These are phyloP conservation scores for Myochromella boudieri DNA, from an alignment of 768 basidiomycete species.

Conservation along the genomic window DNA sequence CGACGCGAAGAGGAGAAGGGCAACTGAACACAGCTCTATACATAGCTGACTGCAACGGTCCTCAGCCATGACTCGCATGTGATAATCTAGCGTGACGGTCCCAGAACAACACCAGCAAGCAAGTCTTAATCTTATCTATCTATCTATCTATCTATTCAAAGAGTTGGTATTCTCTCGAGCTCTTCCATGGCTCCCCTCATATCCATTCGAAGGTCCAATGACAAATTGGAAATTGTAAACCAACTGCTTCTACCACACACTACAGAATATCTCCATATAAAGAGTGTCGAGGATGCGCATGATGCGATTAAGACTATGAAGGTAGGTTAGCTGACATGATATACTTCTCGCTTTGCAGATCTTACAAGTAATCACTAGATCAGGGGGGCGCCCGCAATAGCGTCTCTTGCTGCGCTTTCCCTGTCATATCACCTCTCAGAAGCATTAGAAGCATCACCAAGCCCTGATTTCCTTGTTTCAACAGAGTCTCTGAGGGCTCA, in stretches of 20 bases:
- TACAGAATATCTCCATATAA: conserved; percentile 61
- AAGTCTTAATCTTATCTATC: no score
- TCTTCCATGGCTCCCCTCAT: conserved; percentile 31
- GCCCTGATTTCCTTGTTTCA: conserved; percentile 57
- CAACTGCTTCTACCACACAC: conserved; percentile 84
- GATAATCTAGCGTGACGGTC: no score
- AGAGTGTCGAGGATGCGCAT: conserved; percentile 80
- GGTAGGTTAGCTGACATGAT: conserved; percentile 36
- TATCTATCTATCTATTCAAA: no score
- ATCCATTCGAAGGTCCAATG: conserved; percentile 39
- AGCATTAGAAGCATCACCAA: conserved; percentile 43
- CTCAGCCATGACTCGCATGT: no score
- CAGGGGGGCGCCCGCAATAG: conserved; percentile 94
- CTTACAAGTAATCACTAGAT: conserved; percentile 33
- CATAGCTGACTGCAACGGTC: no score
- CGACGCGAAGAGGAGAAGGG: conserved; percentile 6
- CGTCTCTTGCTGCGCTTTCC: conserved; percentile 83
- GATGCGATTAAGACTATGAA: conserved; percentile 98
- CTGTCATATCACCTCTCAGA: conserved; percentile 64
- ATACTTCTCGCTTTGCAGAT: background rate
- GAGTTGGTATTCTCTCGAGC: no score
- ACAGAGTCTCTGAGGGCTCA: conserved; percentile 50
- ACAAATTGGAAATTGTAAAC: conserved; percentile 79
- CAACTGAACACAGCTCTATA: conserved; percentile 9
- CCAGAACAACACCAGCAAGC: no score